Conservation (phyloP, 176 grass and related monocot genomes). For the Luzula sylvatica region DNA sequence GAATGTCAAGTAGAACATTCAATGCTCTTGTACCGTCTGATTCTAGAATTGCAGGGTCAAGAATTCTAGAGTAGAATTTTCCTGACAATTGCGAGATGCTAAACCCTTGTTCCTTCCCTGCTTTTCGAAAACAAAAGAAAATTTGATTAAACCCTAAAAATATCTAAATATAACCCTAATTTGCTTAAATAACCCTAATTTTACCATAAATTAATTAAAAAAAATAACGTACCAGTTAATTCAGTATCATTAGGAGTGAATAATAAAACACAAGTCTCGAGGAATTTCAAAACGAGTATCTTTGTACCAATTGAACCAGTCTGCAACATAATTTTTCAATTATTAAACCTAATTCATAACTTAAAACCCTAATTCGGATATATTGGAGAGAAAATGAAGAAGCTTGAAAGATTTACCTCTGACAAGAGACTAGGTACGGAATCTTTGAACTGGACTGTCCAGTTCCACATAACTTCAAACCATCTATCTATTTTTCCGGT, state of each 20-base stretch:
- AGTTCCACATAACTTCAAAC: slow-evolving; percentile 85
- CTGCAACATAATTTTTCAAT: slow-evolving; percentile 38
- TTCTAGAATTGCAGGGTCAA: slow-evolving; percentile 68
- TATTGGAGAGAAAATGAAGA: no score
- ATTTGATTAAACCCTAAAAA: neutral
- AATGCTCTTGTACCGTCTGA: slow-evolving; percentile 56
- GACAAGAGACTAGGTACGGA: slow-evolving; percentile 36
- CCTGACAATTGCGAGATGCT: slow-evolving; percentile 48
- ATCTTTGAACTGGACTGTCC: slow-evolving; percentile 88
- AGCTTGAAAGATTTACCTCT: slow-evolving; percentile 41
- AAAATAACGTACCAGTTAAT: slow-evolving; percentile 25
- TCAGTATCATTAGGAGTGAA: slow-evolving; percentile 45
- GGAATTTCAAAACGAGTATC: slow-evolving; percentile 69
- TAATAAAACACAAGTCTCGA: slow-evolving; percentile 67
- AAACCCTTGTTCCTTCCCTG: slow-evolving; percentile 53
- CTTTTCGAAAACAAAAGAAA: slow-evolving; percentile 23
- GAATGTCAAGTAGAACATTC: slow-evolving; percentile 59
- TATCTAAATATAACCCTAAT: slow-evolving; percentile 11
- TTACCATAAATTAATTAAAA: slow-evolving; percentile 37
- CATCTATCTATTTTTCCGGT: slow-evolving; percentile 67
- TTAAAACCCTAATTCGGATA: slow-evolving; percentile 17
- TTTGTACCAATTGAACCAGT: slow-evolving; percentile 52
- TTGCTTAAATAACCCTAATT: slow-evolving; percentile 1
- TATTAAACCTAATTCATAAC: no score
- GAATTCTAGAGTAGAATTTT: slow-evolving; percentile 29